Evolutionary conservation across 495 filamentous ascomycete genomes (phyloP).

Genomic region (Jackrogersella minutella): DNA sequence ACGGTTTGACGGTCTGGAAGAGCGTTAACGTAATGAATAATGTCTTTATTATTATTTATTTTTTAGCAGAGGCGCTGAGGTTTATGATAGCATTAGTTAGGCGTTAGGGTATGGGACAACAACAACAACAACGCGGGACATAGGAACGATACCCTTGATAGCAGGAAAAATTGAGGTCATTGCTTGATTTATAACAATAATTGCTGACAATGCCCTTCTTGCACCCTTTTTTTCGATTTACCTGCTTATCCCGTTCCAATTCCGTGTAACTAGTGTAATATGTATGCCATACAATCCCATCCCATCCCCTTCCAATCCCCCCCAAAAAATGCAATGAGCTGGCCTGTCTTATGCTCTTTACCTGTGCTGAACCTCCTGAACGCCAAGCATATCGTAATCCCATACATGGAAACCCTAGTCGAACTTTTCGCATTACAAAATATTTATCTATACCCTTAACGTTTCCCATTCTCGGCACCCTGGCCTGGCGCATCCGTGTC

Average conservation of each 20-base stretch:
- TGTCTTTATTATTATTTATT: not conserved
- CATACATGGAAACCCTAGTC: not conserved
- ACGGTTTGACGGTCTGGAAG: not conserved
- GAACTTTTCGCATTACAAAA: not conserved
- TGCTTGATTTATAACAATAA: constrained; percentile 9
- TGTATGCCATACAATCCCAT: constrained; percentile 20
- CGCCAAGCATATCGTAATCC: constrained; percentile 12
- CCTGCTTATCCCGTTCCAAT: not conserved
- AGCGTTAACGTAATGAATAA: not conserved
- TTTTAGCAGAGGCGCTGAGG: too few species aligned
- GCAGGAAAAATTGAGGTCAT: constrained; percentile 28
- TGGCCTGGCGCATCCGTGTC: constrained; percentile 15
- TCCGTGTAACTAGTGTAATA: constrained; percentile 14
- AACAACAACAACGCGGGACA: too few species aligned
- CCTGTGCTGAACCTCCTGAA: constrained; percentile 9
- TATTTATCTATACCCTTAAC: constrained; percentile 8
- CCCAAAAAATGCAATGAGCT: constrained; percentile 21
- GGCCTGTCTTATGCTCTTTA: constrained; percentile 17
- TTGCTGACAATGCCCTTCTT: not conserved
- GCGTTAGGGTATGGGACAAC: constrained; percentile 10
- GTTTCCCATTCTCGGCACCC: not conserved
- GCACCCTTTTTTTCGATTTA: not conserved
- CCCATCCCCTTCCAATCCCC: not conserved
- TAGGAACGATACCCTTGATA: constrained; percentile 32
- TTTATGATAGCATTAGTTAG: constrained; percentile 17